Evolutionary conservation across 2,329 filamentous ascomycete species (phyloP).

Genomic region (Sporothrix pallida): DNA sequence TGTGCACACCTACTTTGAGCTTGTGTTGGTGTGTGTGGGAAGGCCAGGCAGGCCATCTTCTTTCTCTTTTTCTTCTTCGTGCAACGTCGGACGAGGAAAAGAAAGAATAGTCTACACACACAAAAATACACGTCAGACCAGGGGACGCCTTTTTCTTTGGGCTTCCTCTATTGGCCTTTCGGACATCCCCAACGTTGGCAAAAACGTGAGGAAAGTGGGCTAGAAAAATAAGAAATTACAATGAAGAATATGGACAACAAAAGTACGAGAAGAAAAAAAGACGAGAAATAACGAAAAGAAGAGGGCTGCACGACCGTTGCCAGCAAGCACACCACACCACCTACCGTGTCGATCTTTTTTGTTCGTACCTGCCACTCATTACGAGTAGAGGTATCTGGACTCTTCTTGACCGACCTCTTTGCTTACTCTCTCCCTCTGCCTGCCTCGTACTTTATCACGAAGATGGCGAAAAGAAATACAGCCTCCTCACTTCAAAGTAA

Average conservation of each 20-base stretch:
- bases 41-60: no score
- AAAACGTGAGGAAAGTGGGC: neutral
- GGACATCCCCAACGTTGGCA: conserved; percentile 26
- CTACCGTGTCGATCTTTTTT: neutral
- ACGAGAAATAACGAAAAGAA: conserved; percentile 7
- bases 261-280: conserved; percentile 11
- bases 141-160: neutral
- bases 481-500: neutral
- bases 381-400: neutral
- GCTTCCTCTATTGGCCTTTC: neutral
- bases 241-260: conserved; percentile 18
- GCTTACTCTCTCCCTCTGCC: neutral
- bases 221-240: conserved; percentile 21
- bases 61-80: neutral
- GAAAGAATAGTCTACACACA: neutral
- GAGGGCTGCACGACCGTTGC: conserved; percentile 6
- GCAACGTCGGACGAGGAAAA: conserved; percentile 4
- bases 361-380: neutral
- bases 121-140: conserved; percentile 23
- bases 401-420: neutral
- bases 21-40: neutral
- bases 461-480: neutral
- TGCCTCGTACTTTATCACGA: neutral
- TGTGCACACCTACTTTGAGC: neutral
- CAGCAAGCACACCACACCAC: neutral